Evolutionary conservation across 495 filamentous ascomycete genomes (phyloP), one percentile per base, ranked within the genome.

Genomic region (Clavariopsis aquatica): DNA sequence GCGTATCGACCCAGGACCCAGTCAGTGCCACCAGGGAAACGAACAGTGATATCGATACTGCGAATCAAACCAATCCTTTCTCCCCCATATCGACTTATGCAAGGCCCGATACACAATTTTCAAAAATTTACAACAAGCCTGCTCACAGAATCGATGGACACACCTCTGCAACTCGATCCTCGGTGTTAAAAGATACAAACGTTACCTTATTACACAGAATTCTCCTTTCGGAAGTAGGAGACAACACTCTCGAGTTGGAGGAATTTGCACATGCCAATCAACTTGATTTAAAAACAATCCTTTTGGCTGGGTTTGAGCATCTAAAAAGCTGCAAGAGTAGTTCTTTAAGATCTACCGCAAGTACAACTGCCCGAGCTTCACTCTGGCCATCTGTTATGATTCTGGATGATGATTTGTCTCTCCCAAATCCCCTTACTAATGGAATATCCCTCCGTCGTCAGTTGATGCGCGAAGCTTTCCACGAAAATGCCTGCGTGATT

Each of bases 361-460:
- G 31, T 36, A 6, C 31, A 6, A 36, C 6, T 36, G 6, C 31
- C 31, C 31, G 13, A 36, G 13, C 31, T 13, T 36, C 31, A 13
- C 31, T 6, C 31, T 13, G 15, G 13, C 5, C 38, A n/a, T 34
- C 3, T 7, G 9, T 43, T 43, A 9, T n/a, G 5, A 10, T 17
- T 43, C 13, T 17, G n/a, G 38, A 47, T 22, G 6, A 49, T n/a
- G 24, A 28, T 22, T 52, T 52, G 1, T 13, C 49, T 9, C 26
- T 63, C 8, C 52, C 60, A 1, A 28, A 49, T 26, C 31, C 38
- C 17, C 6, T 55, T 9, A 43, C 8, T 0, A 47, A 31, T 20
- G 43, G 52, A 1, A 52, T 63, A 2, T 55, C 24, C 41, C 60
- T 63, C 19, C 60, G 60, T 7, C 51, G 22, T 13, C 60, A 63